Conservation (phyloP, 2,329 filamentous ascomycete species). For the Stagonosporopsis vannaccii region DNA sequence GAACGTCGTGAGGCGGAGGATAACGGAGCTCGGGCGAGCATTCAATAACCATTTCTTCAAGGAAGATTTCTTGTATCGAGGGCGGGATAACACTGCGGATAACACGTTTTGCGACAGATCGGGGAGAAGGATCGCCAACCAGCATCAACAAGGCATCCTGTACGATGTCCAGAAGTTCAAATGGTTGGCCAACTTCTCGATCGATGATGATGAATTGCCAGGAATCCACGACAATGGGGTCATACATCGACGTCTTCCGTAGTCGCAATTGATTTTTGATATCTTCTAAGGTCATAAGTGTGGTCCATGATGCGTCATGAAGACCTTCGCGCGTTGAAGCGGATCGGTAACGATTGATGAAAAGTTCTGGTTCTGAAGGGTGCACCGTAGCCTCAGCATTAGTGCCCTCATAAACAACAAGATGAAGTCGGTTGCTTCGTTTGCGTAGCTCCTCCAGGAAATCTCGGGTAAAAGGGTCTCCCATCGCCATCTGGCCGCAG, state of each 20-base stretch:
- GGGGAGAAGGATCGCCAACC: slow-evolving; percentile 29
- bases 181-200: slow-evolving; percentile 32
- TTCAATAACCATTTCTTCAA: slow-evolving; percentile 31
- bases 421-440: slow-evolving; percentile 26
- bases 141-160: slow-evolving; percentile 38
- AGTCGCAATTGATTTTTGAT: slow-evolving; percentile 37
- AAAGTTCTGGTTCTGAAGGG: slow-evolving; percentile 32
- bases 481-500: slow-evolving; percentile 42
- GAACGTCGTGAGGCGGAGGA: slow-evolving; percentile 29
- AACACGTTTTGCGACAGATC: slow-evolving; percentile 32
- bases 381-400: slow-evolving; percentile 36
- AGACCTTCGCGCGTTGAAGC: slow-evolving; percentile 23
- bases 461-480: slow-evolving; percentile 24
- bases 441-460: slow-evolving; percentile 35
- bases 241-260: slow-evolving; percentile 35
- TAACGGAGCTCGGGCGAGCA: slow-evolving; percentile 24
- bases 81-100: slow-evolving; percentile 34
- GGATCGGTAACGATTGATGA: slow-evolving; percentile 32
- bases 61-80: slow-evolving; percentile 31
- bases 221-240: slow-evolving; percentile 41
- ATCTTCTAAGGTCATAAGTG: slow-evolving; percentile 32
- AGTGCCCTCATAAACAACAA: slow-evolving; percentile 40
- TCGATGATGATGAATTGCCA: slow-evolving; percentile 46
- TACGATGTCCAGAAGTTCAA: slow-evolving; percentile 38
- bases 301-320: slow-evolving; percentile 25